phyloP scores from a whole-genome alignment of 208 protist genomes.

The Crithidia brevicula region DNA sequence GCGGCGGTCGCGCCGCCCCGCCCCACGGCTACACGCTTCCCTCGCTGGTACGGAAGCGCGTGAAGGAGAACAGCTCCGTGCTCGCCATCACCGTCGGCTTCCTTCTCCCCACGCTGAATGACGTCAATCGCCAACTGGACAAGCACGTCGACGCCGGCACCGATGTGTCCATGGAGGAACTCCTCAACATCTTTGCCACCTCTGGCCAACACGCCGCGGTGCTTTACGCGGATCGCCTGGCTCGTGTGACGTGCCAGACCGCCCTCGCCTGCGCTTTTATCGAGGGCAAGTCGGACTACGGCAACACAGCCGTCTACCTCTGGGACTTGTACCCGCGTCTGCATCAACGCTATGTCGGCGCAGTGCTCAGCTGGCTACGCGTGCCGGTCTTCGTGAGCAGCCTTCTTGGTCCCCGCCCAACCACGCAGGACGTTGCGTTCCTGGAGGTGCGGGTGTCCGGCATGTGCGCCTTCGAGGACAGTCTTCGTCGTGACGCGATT shows the following conservation, averaged over 20 bases:
- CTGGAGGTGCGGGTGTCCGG: slow-evolving; percentile 35
- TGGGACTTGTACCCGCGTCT: slow-evolving; percentile 81
- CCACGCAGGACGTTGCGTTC: slow-evolving; percentile 42
- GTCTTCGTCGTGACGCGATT: slow-evolving; percentile 57
- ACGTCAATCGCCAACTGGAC: slow-evolving; percentile 59
- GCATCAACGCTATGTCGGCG: slow-evolving; percentile 66
- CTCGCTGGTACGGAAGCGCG: slow-evolving; percentile 53
- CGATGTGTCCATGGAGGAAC: slow-evolving; percentile 61
- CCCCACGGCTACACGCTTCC: slow-evolving; percentile 59
- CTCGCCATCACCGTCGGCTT: slow-evolving; percentile 58
- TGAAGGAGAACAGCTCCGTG: slow-evolving; percentile 63
- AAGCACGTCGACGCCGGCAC: slow-evolving; percentile 57
- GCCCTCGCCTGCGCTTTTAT: slow-evolving; percentile 54
- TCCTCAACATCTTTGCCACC: slow-evolving; percentile 48
- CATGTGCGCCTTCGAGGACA: slow-evolving; percentile 61
- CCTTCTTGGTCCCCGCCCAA: slow-evolving; percentile 53
- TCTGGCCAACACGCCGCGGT: slow-evolving; percentile 30
- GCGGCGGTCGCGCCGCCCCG: slow-evolving; percentile 25
- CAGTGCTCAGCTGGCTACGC: slow-evolving; percentile 45
- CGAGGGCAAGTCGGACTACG: slow-evolving; percentile 35
- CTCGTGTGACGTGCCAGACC: slow-evolving; percentile 66
- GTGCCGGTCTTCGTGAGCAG: slow-evolving; percentile 60
- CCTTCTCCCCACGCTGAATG: slow-evolving; percentile 59
- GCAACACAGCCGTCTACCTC: slow-evolving; percentile 64
- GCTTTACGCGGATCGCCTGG: slow-evolving; percentile 56